A percentile compares a stretch with the other conserved stretches of the same genome.
These are phyloP conservation scores for sorghum (Sorghum bicolor) DNA, from an alignment of 176 grass and related monocot species.

Conservation along the genomic window Sorghum_bicolor_NCBIv3 NC_012878.2:1848001-1848500, in stretches of 20 bases:
- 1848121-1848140: neutral
- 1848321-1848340: neutral
- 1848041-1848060: constrained; percentile 62
- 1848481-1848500: constrained; percentile 97
- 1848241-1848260: constrained; percentile 74
- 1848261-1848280: constrained; percentile 66
- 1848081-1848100: constrained; percentile 29
- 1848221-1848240: constrained; percentile 73
- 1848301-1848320: neutral
- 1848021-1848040: constrained; percentile 34
- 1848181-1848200: constrained; percentile 17
- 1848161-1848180: neutral
- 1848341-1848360: neutral
- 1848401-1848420: neutral
- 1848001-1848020: constrained; percentile 35
- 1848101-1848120: constrained; percentile 35
- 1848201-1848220: constrained; percentile 32
- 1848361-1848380: neutral
- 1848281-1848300: constrained; percentile 49
- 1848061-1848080: constrained; percentile 93
- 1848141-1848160: neutral
- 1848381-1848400: constrained; percentile 1
- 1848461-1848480: constrained; percentile 73
- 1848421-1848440: constrained; percentile 53
- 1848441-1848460: constrained; percentile 73